A percentile compares a stretch with the other conserved stretches of the same genome.
phyloP scores from a whole-genome alignment of 2,329 filamentous ascomycete species.

The Fusarium pininemorale region DNA sequence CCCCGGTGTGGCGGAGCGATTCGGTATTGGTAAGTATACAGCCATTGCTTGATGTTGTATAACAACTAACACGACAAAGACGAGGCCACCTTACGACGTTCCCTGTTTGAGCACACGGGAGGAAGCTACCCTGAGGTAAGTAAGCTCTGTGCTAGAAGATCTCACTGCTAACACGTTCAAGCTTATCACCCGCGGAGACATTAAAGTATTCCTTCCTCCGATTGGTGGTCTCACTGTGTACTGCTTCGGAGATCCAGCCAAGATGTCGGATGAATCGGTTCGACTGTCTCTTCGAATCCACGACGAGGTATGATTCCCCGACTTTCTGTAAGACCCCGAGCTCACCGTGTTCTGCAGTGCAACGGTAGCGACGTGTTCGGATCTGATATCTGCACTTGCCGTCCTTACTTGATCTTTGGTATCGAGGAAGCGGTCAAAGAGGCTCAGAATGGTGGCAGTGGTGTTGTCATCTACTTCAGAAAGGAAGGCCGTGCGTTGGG shows the following conservation, averaged over 20 bases:
- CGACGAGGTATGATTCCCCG: constrained; percentile 60
- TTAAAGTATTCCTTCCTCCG: constrained; percentile 94
- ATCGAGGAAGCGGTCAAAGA: constrained; percentile 98
- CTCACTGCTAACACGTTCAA: constrained; percentile 44
- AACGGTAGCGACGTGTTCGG: constrained; percentile 98
- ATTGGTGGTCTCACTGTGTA: constrained; percentile 96
- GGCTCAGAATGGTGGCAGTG: constrained; percentile 91
- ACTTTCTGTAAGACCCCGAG: not conserved
- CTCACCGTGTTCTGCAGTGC: constrained; percentile 60
- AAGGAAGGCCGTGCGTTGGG: constrained; percentile 95
- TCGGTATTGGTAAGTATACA: constrained; percentile 76
- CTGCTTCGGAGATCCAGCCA: constrained; percentile 93
- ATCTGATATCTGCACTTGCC: constrained; percentile 96
- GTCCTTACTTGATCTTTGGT: constrained; percentile 94
- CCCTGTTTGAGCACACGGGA: constrained; percentile 93
- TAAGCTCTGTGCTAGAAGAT: not conserved
- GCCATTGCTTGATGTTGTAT: not conserved
- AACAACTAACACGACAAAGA: constrained; percentile 59
- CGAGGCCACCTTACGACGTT: constrained; percentile 84
- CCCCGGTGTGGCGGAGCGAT: constrained; percentile 88
- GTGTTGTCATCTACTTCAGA: constrained; percentile 97
- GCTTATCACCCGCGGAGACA: constrained; percentile 91
- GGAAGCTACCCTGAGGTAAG: constrained; percentile 88
- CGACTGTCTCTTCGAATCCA: constrained; percentile 85
- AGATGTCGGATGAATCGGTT: constrained; percentile 87